Evolutionary conservation across 805 yeast genomes (phyloP), one percentile per base, ranked within the genome.

Genomic region (Pichia nanzhaoensis): DNA sequence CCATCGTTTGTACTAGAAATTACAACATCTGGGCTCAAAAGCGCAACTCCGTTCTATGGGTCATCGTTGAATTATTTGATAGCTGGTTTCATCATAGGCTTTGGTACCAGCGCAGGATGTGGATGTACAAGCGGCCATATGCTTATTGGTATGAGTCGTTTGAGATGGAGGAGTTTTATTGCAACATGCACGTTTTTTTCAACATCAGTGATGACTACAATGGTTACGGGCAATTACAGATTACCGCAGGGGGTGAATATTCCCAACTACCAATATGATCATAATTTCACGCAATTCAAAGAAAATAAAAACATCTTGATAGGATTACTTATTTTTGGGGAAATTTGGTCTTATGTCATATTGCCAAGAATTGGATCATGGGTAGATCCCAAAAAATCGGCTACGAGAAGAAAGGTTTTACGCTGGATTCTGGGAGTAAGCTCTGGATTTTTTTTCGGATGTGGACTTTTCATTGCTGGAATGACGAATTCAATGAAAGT

Each of bases 121-220:
- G 80, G 80, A 2, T 75, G 80, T 45, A 75, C 80, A 1, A 73
- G 78, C 0, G 80, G 80, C 3, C 80, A 75, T 51, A 71, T 75
- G 77, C 57, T 75, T 5, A 61, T 64, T 17, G 80, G 80, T 0
- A 42, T 75, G n/a, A 68, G 77, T 9, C 59, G 79, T 39, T 51
- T 71, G 4, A 59, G 78, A 38, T 41, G 59, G 44, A 58, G 80
- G 48, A 70, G 76, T 16, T 42, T 74, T 13, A 67, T 67, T 6
- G 78, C 80, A 1, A 71, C 77, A 1, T 47, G 51, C 4, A 50
- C 60, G 1, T 75, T 75, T 47, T 48, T 62, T 3, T 6, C 55
- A 1, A 50, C 61, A 6, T 78, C 72, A 0, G 64, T 69, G 30
- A 7, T 45, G 4, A 45, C 54, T 5, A 43, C 55, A 4, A 40